Base-by-base conservation (phyloP, 306 rosid genomes). In the Cajanus cajan region DNA sequence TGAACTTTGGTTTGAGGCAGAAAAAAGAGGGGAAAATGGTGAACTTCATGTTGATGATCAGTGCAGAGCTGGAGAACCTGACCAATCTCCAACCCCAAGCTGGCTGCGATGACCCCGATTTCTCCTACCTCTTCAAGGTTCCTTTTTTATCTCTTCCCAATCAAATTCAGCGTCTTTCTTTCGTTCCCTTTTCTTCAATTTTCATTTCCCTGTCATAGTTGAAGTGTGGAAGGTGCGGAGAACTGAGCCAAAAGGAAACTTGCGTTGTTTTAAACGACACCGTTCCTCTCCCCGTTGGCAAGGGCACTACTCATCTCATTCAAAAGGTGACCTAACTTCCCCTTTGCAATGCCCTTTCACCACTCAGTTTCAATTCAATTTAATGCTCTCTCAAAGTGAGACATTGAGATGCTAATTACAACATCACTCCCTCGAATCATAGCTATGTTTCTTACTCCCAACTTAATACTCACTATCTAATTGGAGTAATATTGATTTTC, bases 201-300 rank as follows among this genome's bases (percentile, higher is more conserved):
- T 22, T 43, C 22, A 7, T 28, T 12, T 45, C 36, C 6, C n/a
- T 21, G 1, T 6, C 7, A 73, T 69, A 90, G 98, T 0, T 94
- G 84, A 92, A 88, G 86, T 94, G 98, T 54, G 97, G 88, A 40
- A 88, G 88, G 21, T 94, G 98, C 33, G 97, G 97, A 44, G 98
- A 94, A 83, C 47, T 90, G 66, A 94, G 88, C 88, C 89, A 85
- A 61, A 94, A 74, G 61, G 98, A 94, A 83, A 94, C 97, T 11
- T 87, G 91, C 61, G 90, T 94, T 54, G 24, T 66, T 40, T 83
- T 90, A 85, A 86, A 82, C 69, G 98, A 92, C 50, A 90, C 88
- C 73, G 85, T 94, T 84, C 84, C 97, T 65, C 91, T 90, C 36
- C 95, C 96, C 1, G 84, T 73, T 41, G 93, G 97, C 80, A 89